Evolutionary conservation across 495 filamentous ascomycete species (phyloP).

Genomic region (Viridothelium virens): DNA sequence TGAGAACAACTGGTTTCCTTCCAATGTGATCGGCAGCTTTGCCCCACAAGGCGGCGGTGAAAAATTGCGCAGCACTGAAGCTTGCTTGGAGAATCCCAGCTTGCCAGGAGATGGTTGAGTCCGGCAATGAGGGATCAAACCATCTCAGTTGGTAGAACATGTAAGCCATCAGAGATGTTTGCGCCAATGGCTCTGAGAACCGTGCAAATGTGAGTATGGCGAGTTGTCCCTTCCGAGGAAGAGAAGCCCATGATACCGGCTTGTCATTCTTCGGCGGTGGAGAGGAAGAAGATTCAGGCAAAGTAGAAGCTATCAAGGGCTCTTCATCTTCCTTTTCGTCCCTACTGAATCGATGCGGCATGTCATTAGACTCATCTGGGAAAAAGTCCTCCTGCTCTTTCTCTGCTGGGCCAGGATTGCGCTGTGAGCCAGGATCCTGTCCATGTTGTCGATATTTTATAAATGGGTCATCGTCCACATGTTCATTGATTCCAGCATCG

Average conservation of each 20-base stretch:
- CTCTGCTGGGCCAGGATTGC: neutral
- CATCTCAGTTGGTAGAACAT: slow-evolving; percentile 48
- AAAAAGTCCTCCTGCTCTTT: neutral
- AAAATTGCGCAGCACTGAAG: slow-evolving; percentile 73
- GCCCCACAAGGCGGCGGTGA: slow-evolving; percentile 75
- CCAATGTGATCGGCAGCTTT: slow-evolving; percentile 63
- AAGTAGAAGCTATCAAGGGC: neutral
- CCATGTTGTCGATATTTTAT: neutral
- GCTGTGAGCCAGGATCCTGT: neutral
- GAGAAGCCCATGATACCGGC: slow-evolving; percentile 31
- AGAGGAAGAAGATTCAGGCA: neutral
- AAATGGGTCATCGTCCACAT: neutral
- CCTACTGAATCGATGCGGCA: too few species aligned
- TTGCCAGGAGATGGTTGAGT: slow-evolving; percentile 55
- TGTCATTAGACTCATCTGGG: too few species aligned
- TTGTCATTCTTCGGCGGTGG: slow-evolving; percentile 17
- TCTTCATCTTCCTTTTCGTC: neutral
- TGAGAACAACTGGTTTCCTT: slow-evolving; percentile 64
- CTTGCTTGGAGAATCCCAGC: slow-evolving; percentile 68
- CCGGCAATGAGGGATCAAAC: slow-evolving; percentile 33
- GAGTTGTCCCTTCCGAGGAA: slow-evolving; percentile 67
- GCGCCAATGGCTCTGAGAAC: slow-evolving; percentile 66
- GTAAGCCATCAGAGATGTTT: slow-evolving; percentile 63
- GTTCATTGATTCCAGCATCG: neutral
- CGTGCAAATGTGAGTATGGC: slow-evolving; percentile 62